A percentile compares a stretch with the other conserved stretches of the same genome.
Conservation (phyloP, 352 stramenopile species). For the Phytopythium sindhum region DNA sequence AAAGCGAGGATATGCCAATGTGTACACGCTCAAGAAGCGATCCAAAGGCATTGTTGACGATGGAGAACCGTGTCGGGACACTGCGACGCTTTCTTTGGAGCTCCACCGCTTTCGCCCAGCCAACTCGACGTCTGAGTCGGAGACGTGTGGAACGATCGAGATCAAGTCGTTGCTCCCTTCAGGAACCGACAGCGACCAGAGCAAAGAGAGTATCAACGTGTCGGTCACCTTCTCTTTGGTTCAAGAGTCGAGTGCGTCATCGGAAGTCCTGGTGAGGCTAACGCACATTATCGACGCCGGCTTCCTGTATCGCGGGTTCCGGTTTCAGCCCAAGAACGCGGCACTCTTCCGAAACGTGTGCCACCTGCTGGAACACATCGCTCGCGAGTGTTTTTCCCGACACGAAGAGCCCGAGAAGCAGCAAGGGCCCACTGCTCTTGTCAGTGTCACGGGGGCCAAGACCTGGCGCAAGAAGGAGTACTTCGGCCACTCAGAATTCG, state of each 20-base stretch:
- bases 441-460: slow-evolving; percentile 54
- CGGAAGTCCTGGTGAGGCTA: neutral
- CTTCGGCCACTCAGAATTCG: slow-evolving; percentile 30
- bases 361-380: slow-evolving; percentile 28
- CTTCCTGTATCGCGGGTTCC: slow-evolving; percentile 48
- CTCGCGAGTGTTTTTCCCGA: slow-evolving; percentile 10
- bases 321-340: slow-evolving; percentile 39
- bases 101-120: neutral
- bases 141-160: neutral
- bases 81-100: neutral
- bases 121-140: neutral
- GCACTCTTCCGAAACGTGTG: slow-evolving; percentile 39
- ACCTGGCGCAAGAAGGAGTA: slow-evolving; percentile 67
- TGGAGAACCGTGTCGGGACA: too few relatives aligned
- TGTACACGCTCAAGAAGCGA: slow-evolving; percentile 23
- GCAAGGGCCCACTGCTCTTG: slow-evolving; percentile 12
- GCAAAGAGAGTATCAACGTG: neutral
- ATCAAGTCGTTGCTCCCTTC: neutral
- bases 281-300: slow-evolving; percentile 35
- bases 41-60: neutral
- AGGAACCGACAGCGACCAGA: neutral
- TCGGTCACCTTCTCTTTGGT: neutral
- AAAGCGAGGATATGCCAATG: slow-evolving; percentile 19
- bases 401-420: neutral
- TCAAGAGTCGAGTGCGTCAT: neutral